Evolutionary conservation across 2,329 filamentous ascomycete species (phyloP), one percentile per base, ranked within the genome.

Genomic region (Teratosphaeria gauchensis): DNA sequence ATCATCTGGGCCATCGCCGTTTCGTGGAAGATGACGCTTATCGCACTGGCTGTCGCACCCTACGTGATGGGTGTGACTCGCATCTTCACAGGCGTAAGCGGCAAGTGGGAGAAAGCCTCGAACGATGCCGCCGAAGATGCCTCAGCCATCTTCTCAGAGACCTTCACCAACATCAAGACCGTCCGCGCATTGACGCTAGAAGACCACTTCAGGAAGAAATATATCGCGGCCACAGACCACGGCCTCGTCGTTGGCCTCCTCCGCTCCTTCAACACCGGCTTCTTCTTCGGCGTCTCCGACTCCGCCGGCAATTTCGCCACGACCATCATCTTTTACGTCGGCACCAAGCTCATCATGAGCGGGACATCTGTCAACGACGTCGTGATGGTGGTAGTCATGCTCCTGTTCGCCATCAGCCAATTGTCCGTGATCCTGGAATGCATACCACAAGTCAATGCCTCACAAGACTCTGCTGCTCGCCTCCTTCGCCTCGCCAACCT

Each of bases 291-390:
- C 0, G 72, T 94, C n/a, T 86, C 87, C 35, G 87, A 95, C 66
- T 85, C 85, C 0, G 80, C 85, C 19, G 82, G 85, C 46, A 82
- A 85, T 60, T 90, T 90, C 66, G 80, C 90, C 14, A 86, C 84
- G 68, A 89, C 90, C 0, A 75, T 95, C 3, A 82, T 95, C 9
- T 94, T 96, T 70, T 96, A 87, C 75, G 95, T 92, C 68, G 90
- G 88, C 2, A 84, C 85, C 0, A 74, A 81, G 0, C 77, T 95
- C 11, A 79, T 89, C 5, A 77, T 79, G 0, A 71, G 73, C 51
- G 68, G 76, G 9, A 73, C 80, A 46, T 78, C 76, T 0, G 80
- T 87, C 0, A 77, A 80, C 1, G 75, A 80, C 1, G 81, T 94
- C 19, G 75, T 95, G 31, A 83, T 87, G 61, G 88, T 94, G 0